Evolutionary conservation across 345 rosid genomes (phyloP).

Genomic region (Brassica juncea): DNA sequence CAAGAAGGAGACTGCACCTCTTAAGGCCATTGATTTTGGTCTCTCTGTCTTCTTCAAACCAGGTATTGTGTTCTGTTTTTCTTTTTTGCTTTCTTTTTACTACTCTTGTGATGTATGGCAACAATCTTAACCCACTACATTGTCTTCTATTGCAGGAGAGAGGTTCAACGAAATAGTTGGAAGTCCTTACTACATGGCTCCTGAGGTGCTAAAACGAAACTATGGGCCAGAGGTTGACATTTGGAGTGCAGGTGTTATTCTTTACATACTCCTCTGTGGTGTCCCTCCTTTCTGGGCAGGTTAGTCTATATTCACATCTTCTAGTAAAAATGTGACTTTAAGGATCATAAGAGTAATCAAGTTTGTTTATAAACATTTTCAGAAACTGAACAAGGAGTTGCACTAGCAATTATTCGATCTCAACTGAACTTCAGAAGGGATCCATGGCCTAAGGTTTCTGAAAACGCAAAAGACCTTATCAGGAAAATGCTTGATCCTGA

Average conservation of each 20-base stretch:
- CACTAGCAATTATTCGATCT: constrained; percentile 87
- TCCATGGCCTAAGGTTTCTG: constrained; percentile 98
- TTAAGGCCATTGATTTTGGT: constrained; percentile 96
- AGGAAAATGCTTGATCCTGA: constrained; percentile 96
- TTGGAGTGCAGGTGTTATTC: constrained; percentile 98
- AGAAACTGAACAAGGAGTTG: constrained; percentile 99
- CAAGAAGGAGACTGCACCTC: constrained; percentile 78
- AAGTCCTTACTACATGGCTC: constrained; percentile 99
- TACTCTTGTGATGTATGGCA: not conserved
- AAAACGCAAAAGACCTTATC: constrained; percentile 84
- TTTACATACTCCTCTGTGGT: constrained; percentile 88
- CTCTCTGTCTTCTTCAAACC: constrained; percentile 94
- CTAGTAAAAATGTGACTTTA: not conserved
- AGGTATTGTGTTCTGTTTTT: constrained; percentile 48
- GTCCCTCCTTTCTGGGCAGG: constrained; percentile 99
- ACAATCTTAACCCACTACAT: constrained; percentile 18
- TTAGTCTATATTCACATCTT: constrained; percentile 23
- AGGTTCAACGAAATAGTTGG: constrained; percentile 88
- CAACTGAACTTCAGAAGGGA: constrained; percentile 84
- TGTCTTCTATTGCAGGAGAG: constrained; percentile 59
- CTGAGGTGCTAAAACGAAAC: constrained; percentile 80
- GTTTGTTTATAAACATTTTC: constrained; percentile 33
- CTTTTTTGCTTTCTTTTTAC: not conserved
- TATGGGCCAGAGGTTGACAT: constrained; percentile 95
- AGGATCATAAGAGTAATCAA: not conserved